These are phyloP conservation scores for Mallotus japonicus DNA, from an alignment of 441 rosid genomes.

Conservation along the genomic window DNA sequence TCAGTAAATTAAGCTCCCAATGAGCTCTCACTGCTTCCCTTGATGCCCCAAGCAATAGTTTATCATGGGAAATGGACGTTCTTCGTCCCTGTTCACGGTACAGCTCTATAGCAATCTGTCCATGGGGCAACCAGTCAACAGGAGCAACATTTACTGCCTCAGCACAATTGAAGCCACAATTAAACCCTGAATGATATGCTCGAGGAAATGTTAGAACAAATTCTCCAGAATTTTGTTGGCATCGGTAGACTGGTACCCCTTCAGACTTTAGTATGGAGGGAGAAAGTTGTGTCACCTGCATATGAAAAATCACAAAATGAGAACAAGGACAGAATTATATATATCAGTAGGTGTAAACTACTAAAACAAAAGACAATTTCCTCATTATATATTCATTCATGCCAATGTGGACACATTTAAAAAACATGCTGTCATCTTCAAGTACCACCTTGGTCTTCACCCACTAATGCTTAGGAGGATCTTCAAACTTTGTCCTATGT, in stretches of 20 bases:
- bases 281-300: conserved; percentile 97
- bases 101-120: conserved; percentile 87
- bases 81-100: conserved; percentile 89
- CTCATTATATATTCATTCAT: background rate
- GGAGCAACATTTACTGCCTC: conserved; percentile 99
- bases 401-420: background rate
- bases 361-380: conserved; percentile 2
- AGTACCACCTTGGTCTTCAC: background rate
- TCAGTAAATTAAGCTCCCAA: conserved; percentile 92
- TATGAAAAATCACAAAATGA: conserved; percentile 21
- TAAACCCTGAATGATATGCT: conserved; percentile 99
- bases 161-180: conserved; percentile 96
- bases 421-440: background rate
- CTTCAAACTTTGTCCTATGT: background rate
- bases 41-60: conserved; percentile 96
- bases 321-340: background rate
- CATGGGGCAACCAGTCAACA: conserved; percentile 98
- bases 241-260: conserved; percentile 92
- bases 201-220: conserved; percentile 96
- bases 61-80: conserved; percentile 98
- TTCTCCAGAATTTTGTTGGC: conserved; percentile 93
- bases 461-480: background rate
- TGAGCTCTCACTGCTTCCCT: conserved; percentile 98
- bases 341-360: background rate
- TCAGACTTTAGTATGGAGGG: conserved; percentile 85